Evolutionary conservation across 2,329 filamentous ascomycete species (phyloP), one percentile per base, ranked within the genome.

Genomic region (Calonectria pseudoturangicola): DNA sequence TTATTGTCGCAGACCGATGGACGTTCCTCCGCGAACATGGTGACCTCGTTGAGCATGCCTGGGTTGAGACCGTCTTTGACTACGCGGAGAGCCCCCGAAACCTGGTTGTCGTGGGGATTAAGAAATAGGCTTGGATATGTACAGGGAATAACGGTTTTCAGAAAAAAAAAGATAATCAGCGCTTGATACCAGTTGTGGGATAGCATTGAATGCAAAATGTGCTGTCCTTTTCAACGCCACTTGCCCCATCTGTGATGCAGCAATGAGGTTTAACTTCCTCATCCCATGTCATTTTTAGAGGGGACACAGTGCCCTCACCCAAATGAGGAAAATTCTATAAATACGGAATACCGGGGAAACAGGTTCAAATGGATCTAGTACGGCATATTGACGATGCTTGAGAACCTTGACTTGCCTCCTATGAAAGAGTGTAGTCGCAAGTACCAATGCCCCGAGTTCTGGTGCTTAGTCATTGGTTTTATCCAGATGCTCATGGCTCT

Each of bases 61-160:
- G 97, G 97, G 96, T 98, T 6, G 95, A 98, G 86, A 89, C 94
- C 0, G 95, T 98, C 5, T 98, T 98, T 86, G 95, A 98, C 77
- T 98, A 98, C 83, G 87, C 85, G 45, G 85, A 93, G 81, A 98
- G 95, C 82, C 97, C 97, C 60, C 89, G 97, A 74, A 98, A 99
- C 84, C 84, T 98, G 80, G 96, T 98, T 2, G 94, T 99, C 4
- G 96, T 98, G 36, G 97, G 96, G 0, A 89, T 98, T 63, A 98
- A 98, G 86, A 91, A 89, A 79, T 87, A 78, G 58, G 5, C 39
- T 18, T 73, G 45, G 2, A 25, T 27, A n/a, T n/a, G 50, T 51
- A 50, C 25, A 62, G 41, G 56, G 4, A 70, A 68, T 63, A 48
- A 56, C 60, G 36, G 51, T 36, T 27, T 48, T 69, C 51, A 16